Evolutionary conservation across 805 yeast species (phyloP), one percentile per base, ranked within the genome.

Genomic region (Ogataea angusta): DNA sequence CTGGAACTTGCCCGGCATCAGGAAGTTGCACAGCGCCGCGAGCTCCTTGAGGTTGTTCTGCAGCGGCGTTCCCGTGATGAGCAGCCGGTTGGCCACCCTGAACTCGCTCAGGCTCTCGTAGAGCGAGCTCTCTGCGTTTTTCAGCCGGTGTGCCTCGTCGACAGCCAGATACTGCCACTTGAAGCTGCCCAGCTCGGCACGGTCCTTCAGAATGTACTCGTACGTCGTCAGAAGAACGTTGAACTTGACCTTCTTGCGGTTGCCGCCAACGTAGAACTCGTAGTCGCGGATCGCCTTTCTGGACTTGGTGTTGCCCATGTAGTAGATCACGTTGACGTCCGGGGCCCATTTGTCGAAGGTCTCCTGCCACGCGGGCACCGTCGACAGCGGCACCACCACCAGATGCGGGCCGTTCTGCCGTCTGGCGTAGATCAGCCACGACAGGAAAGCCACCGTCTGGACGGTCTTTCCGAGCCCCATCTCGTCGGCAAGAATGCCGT

Each of bases 391-490:
- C 6, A 93, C 99, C 22, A 93, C 99, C 14, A 93, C 93, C 31
- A 93, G 60, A 63, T 91, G 97, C 2, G 99, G 99, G 6, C 99
- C 99, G 63, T 90, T 86, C 59, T 93, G 99, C 64, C 96, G 78
- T 61, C 99, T 79, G 4, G 97, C 95, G 62, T 85, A 93, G 28
- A 93, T 79, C 36, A 93, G 73, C 98, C 99, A 93, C 33, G 96
- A 85, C 48, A 93, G 69, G 57, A 93, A 93, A 2, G 96, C 76
- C 10, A 93, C 96, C 0, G 98, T 93, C 65, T 93, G 99, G 12
- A 93, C 96, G 8, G 99, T 93, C 59, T 93, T 93, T 48, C 99
- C 99, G 40, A 93, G 73, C 40, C 99, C 99, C 99, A 93, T 93
- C 64, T 93, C 99, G 69, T 93, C 99, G 4, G 99, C 99, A 30